Evolutionary conservation across 2,329 filamentous ascomycete genomes (phyloP).

Genomic region (Aspergillus flavus): DNA sequence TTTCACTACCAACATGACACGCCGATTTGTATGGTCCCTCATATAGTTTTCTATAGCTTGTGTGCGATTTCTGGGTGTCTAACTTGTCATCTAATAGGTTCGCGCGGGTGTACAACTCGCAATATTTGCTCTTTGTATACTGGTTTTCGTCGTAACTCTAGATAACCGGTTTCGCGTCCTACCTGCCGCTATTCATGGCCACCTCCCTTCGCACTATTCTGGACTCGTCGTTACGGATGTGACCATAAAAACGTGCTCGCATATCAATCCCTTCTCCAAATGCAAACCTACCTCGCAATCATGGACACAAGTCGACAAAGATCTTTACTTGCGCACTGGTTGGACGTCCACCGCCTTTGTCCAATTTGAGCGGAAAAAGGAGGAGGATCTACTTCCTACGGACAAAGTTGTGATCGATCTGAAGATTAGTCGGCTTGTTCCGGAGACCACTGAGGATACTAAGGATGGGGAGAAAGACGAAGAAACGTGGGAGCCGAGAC

Average conservation of each 20-base stretch:
- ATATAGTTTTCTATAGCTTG: background rate
- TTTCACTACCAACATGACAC: conserved; percentile 40
- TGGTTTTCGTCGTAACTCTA: conserved; percentile 76
- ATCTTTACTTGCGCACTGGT: conserved; percentile 75
- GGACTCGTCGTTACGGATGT: conserved; percentile 86
- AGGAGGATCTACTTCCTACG: conserved; percentile 73
- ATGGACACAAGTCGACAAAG: conserved; percentile 88
- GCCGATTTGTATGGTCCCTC: conserved; percentile 42
- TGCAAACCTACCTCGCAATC: conserved; percentile 72
- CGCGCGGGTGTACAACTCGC: conserved; percentile 75
- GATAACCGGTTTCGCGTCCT: conserved; percentile 88
- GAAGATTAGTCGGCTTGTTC: conserved; percentile 72
- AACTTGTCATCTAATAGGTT: conserved; percentile 41
- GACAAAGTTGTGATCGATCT: conserved; percentile 83
- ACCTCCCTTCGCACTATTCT: conserved; percentile 82
- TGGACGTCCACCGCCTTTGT: conserved; percentile 79
- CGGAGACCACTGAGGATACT: conserved; percentile 58
- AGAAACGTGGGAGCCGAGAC: conserved; percentile 69
- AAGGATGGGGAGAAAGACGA: conserved; percentile 57
- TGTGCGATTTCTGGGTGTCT: conserved; percentile 8
- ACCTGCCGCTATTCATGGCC: conserved; percentile 80
- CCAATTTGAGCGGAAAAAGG: conserved; percentile 79
- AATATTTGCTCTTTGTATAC: conserved; percentile 64
- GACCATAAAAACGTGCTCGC: conserved; percentile 74
- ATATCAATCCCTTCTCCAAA: conserved; percentile 71